Evolutionary conservation across 257 asterid species (phyloP), one percentile per base, ranked within the genome.

Genomic region (Cinchona pubescens): DNA sequence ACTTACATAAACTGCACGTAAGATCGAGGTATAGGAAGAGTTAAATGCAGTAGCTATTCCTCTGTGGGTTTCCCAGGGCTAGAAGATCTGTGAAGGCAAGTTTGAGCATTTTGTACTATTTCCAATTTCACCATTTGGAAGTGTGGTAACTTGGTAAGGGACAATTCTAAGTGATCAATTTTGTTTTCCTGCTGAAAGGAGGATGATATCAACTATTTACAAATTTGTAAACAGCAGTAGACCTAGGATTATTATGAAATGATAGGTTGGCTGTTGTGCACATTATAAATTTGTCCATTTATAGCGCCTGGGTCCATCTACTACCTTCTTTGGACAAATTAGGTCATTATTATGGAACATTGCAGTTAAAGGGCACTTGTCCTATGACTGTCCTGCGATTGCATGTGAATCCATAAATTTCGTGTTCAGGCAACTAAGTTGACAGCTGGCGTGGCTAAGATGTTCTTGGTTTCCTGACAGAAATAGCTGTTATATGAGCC

Each of bases 211-310:
- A 48, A 23, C 8, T 3, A 29, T 49, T 32, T 70, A 27, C 11
- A 53, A 37, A 35, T 71, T 71, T 25, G 7, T 45, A n/a, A 21
- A n/a, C 27, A 29, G 59, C 59, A 15, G 40, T 27, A 55, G n/a
- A 38, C 49, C 11, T 37, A 10, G 53, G 14, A 37, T 27, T 46
- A 13, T 69, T 46, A 30, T 16, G 18, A 46, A 27, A 14, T 69
- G 73, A 69, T 68, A 46, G 56, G 29, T 74, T 19, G 49, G 58
- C 29, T 58, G 4, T n/a, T 63, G 15, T 65, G 49, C 34, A 63
- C 46, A 10, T 25, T 2, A 21, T 65, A 30, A 48, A 32, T 46
- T 5, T 46, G 38, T 49, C 51, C 48, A n/a, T 74, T n/a, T n/a
- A 14, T 30, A 48, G 62, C 19, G 21, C 9, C 13, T 13, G 12